These are phyloP conservation scores for Epipyxis sp. DNA, from an alignment of 108 stramenopile genomes.

Conservation along the genomic window DNA sequence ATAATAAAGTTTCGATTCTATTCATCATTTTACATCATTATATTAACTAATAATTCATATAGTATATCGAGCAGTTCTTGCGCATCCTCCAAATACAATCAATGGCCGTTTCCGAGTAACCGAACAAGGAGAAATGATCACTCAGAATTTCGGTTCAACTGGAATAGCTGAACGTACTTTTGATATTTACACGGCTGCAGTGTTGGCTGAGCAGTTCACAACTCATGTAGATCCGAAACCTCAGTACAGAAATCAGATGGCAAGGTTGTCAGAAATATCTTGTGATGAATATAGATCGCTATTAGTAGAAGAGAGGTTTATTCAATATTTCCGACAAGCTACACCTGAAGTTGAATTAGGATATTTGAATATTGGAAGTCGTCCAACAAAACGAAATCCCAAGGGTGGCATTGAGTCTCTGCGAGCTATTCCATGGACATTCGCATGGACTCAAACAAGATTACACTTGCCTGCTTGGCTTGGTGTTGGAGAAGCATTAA, in stretches of 20 bases:
- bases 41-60: neutral
- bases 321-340: constrained; percentile 93
- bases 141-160: constrained; percentile 87
- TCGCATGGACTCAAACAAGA: constrained; percentile 95
- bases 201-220: constrained; percentile 71
- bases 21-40: too few relatives aligned
- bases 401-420: constrained; percentile 91
- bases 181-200: constrained; percentile 91
- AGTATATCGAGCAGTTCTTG: constrained; percentile 73
- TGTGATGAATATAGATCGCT: constrained; percentile 76
- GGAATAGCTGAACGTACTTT: constrained; percentile 81
- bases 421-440: constrained; percentile 94
- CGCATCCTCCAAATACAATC: constrained; percentile 89
- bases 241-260: neutral
- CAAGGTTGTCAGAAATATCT: constrained; percentile 28
- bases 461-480: constrained; percentile 92
- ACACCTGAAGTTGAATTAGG: constrained; percentile 91
- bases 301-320: constrained; percentile 84
- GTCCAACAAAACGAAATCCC: constrained; percentile 89
- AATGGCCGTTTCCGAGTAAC: constrained; percentile 97
- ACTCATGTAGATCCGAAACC: constrained; percentile 58
- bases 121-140: constrained; percentile 98
- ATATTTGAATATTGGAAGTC: constrained; percentile 81
- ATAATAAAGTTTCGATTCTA: too few relatives aligned
- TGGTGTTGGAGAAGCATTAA: constrained; percentile 82